A percentile compares a stretch with the other conserved stretches of the same genome.
Conservation (phyloP, 208 protist genomes). For the Tritrichomonas musculus region DNA sequence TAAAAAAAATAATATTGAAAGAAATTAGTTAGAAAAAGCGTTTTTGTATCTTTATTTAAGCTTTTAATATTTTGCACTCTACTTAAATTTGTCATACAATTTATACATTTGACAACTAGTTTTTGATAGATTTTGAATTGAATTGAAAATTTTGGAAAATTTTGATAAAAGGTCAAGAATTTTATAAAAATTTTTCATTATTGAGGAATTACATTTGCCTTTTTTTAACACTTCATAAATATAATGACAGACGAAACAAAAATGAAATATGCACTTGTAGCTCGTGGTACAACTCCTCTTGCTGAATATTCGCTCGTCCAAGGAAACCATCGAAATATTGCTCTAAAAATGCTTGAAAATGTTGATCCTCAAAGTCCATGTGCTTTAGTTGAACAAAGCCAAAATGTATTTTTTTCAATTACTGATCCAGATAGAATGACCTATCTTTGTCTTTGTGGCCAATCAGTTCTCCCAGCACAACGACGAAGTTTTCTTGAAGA, state of each 20-base stretch:
- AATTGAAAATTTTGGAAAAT: background rate
- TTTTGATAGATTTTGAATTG: background rate
- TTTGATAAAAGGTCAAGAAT: background rate
- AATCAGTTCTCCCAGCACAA: background rate
- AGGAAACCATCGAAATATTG: background rate
- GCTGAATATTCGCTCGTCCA: background rate
- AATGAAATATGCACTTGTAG: background rate
- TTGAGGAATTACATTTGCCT: background rate
- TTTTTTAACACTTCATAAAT: background rate
- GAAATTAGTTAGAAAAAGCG: background rate
- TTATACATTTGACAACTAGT: background rate
- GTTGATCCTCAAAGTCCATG: background rate
- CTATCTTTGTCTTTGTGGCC: background rate
- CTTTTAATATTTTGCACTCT: background rate
- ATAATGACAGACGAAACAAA: background rate
- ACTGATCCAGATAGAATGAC: background rate
- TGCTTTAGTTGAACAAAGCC: background rate
- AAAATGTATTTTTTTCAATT: background rate
- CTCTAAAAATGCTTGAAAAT: background rate
- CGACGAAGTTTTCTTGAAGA: background rate
- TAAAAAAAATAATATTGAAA: background rate
- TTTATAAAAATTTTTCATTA: background rate
- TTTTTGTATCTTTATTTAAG: background rate
- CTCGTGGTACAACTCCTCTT: background rate
- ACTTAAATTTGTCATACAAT: background rate